phyloP scores from a whole-genome alignment of 345 rosid species.

The Noccaea bulbosa region DNA sequence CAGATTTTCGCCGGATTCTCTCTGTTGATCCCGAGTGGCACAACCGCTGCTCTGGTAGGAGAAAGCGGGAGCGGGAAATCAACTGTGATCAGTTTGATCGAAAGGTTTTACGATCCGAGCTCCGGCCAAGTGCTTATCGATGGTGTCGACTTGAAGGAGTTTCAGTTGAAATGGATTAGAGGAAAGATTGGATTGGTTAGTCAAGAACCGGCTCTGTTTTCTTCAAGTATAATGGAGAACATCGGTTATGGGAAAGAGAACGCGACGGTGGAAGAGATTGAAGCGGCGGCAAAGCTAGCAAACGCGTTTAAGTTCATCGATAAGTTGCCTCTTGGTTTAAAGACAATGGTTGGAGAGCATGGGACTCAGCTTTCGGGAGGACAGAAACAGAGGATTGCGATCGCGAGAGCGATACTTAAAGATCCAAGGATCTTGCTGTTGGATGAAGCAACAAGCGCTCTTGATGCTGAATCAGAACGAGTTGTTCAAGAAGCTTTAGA shows the following conservation, averaged over 20 bases:
- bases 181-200: constrained; percentile 71
- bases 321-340: constrained; percentile 73
- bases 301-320: constrained; percentile 70
- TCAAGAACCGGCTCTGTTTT: constrained; percentile 72
- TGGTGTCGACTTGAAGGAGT: constrained; percentile 61
- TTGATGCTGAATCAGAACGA: constrained; percentile 78
- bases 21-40: constrained; percentile 57
- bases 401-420: constrained; percentile 75
- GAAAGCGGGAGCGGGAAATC: constrained; percentile 87
- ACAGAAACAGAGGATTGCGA: constrained; percentile 83
- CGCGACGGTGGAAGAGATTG: constrained; percentile 62
- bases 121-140: constrained; percentile 68
- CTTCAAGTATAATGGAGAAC: constrained; percentile 64
- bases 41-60: constrained; percentile 72
- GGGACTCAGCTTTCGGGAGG: constrained; percentile 90
- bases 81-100: constrained; percentile 65
- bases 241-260: constrained; percentile 69
- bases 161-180: constrained; percentile 73
- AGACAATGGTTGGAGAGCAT: constrained; percentile 84
- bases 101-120: constrained; percentile 74
- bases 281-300: constrained; percentile 62
- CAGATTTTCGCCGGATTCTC: constrained; percentile 63
- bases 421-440: constrained; percentile 67
- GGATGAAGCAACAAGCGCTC: constrained; percentile 86
- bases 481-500: constrained; percentile 76